phyloP scores from a whole-genome alignment of 208 protist genomes.

The Leishmania major region DNA sequence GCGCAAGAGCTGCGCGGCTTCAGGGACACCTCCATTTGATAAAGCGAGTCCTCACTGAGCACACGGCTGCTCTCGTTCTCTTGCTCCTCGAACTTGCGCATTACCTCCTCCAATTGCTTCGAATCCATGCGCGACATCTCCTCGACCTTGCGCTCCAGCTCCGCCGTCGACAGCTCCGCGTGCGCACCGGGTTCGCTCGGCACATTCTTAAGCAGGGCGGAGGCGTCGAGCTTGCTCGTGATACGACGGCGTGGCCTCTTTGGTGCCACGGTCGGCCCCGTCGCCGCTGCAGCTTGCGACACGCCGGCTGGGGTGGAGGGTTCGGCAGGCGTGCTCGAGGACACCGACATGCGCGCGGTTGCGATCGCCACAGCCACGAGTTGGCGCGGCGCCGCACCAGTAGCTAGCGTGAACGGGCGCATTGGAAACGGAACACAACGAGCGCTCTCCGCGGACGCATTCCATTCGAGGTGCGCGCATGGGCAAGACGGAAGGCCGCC shows the following conservation, averaged over 20 bases:
- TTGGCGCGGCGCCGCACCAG: background rate
- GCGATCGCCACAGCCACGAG: background rate
- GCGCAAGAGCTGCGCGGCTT: conserved; percentile 60
- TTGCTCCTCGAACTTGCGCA: conserved; percentile 57
- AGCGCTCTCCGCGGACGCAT: background rate
- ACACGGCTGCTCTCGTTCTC: conserved; percentile 78
- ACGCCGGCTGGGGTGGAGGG: background rate
- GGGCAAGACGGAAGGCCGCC: background rate
- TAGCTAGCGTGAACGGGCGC: conserved; percentile 5
- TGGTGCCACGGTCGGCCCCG: conserved; percentile 52
- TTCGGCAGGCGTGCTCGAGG: background rate
- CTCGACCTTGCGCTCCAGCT: conserved; percentile 86
- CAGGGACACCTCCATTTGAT: conserved; percentile 92
- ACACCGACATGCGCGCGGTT: background rate
- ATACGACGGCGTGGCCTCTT: conserved; percentile 70
- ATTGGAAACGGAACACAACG: background rate
- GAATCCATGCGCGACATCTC: conserved; percentile 74
- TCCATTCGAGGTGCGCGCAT: background rate
- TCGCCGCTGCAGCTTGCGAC: background rate
- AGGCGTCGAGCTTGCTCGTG: conserved; percentile 53
- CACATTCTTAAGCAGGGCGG: conserved; percentile 58
- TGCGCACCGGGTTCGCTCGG: conserved; percentile 81
- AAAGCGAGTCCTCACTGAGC: conserved; percentile 84
- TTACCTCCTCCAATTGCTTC: conserved; percentile 70
- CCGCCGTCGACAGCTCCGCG: conserved; percentile 82